Evolutionary conservation across 2,329 filamentous ascomycete species (phyloP).

Genomic region (Stenocarpella maydis): DNA sequence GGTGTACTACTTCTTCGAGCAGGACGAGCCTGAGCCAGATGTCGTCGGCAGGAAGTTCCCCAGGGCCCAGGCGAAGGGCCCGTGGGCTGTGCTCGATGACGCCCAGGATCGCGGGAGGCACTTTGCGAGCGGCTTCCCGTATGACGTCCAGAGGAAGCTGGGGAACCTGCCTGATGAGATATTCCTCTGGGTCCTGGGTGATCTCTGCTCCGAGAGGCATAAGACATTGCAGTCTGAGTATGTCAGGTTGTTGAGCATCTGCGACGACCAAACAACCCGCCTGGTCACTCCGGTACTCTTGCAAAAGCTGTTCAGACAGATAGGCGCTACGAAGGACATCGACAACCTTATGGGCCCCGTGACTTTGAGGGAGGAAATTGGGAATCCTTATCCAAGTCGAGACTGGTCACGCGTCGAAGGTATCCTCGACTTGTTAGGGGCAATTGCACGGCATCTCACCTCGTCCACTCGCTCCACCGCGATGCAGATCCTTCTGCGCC

Average conservation of each 20-base stretch:
- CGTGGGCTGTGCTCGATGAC: constrained; percentile 59
- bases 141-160: constrained; percentile 57
- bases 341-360: constrained; percentile 40
- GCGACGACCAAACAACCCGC: constrained; percentile 52
- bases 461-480: constrained; percentile 48
- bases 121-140: constrained; percentile 69
- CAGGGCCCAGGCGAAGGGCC: constrained; percentile 46
- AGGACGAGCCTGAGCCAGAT: constrained; percentile 40
- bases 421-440: constrained; percentile 53
- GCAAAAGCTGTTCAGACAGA: constrained; percentile 61
- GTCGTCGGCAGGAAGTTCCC: constrained; percentile 47
- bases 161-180: constrained; percentile 67
- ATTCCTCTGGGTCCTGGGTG: constrained; percentile 70
- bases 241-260: constrained; percentile 59
- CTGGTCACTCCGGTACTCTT: constrained; percentile 56
- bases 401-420: constrained; percentile 56
- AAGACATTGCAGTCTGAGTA: constrained; percentile 68
- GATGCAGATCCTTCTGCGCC: constrained; percentile 58
- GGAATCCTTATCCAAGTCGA: constrained; percentile 41
- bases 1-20: constrained; percentile 61
- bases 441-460: constrained; percentile 48
- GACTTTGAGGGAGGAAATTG: constrained; percentile 37
- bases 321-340: constrained; percentile 65
- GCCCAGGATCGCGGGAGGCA: constrained; percentile 62
- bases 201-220: constrained; percentile 64